These are phyloP conservation scores for Pisolithus albus DNA, from an alignment of 768 basidiomycete genomes.

Conservation along the genomic window DNA sequence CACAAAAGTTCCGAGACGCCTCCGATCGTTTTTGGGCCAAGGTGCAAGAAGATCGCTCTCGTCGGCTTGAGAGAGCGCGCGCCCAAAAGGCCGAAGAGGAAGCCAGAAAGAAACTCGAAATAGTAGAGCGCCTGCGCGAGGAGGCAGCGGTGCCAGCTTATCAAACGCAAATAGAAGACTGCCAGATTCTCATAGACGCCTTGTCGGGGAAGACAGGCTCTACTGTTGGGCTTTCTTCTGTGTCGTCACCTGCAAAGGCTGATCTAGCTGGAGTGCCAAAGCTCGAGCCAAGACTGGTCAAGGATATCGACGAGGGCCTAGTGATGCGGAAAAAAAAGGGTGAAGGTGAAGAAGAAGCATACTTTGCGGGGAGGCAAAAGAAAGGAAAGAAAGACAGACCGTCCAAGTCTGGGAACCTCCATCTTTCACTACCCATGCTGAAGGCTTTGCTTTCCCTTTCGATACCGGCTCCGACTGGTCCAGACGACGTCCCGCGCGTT, in stretches of 20 bases:
- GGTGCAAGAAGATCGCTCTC: slow-evolving; percentile 81
- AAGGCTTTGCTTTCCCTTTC: slow-evolving; percentile 81
- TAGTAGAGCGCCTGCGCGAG: slow-evolving; percentile 75
- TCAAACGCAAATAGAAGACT: slow-evolving; percentile 92
- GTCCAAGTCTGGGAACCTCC: slow-evolving; percentile 34
- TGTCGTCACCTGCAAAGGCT: slow-evolving; percentile 32
- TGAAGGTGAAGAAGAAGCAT: slow-evolving; percentile 71
- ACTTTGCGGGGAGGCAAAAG: slow-evolving; percentile 69
- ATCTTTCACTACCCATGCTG: slow-evolving; percentile 80
- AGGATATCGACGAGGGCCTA: slow-evolving; percentile 55
- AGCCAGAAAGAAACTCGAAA: slow-evolving; percentile 70
- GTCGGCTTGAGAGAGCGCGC: slow-evolving; percentile 70
- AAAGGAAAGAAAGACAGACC: slow-evolving; percentile 53
- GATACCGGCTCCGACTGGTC: slow-evolving; percentile 80
- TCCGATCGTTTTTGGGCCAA: slow-evolving; percentile 81
- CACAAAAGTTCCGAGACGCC: slow-evolving; percentile 66
- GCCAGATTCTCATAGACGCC: slow-evolving; percentile 83
- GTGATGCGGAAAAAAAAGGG: slow-evolving; percentile 89
- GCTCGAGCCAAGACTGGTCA: slow-evolving; percentile 81
- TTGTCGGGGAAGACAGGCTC: slow-evolving; percentile 63
- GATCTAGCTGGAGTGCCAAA: slow-evolving; percentile 64
- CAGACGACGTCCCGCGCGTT: slow-evolving; percentile 71
- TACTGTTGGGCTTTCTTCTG: slow-evolving; percentile 37
- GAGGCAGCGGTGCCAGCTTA: slow-evolving; percentile 88
- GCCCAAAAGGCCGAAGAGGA: slow-evolving; percentile 74